These are phyloP conservation scores for Leccinum imitatum DNA, from an alignment of 768 basidiomycete genomes.

Conservation along the genomic window DNA sequence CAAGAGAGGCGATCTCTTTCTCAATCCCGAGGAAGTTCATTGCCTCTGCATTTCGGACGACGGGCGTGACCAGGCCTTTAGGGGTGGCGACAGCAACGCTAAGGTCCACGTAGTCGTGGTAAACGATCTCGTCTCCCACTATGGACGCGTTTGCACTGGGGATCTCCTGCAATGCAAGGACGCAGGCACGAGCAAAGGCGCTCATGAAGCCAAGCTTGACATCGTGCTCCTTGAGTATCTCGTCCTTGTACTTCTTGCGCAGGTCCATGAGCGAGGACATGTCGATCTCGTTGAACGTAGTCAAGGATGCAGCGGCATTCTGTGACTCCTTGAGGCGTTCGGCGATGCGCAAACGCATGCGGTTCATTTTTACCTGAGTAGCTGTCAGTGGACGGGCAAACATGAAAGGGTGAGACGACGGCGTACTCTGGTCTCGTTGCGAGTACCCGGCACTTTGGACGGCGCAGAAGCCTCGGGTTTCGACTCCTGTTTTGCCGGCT, in stretches of 20 bases:
- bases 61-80: constrained; percentile 95
- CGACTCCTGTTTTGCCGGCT: constrained; percentile 37
- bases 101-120: constrained; percentile 89
- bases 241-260: constrained; percentile 93
- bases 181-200: constrained; percentile 87
- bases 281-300: constrained; percentile 99
- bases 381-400: constrained; percentile 1
- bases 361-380: constrained; percentile 91
- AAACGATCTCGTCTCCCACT: constrained; percentile 92
- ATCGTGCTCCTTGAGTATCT: constrained; percentile 84
- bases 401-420: neutral
- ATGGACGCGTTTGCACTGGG: constrained; percentile 93
- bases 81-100: constrained; percentile 97
- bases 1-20: constrained; percentile 85
- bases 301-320: constrained; percentile 93
- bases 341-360: constrained; percentile 96
- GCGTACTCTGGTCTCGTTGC: constrained; percentile 83
- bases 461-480: constrained; percentile 32
- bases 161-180: constrained; percentile 85
- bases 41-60: constrained; percentile 85
- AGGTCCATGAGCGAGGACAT: constrained; percentile 95
- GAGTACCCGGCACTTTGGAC: constrained; percentile 46
- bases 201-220: constrained; percentile 99
- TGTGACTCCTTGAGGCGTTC: constrained; percentile 98
- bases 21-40: constrained; percentile 91